Evolutionary conservation across 441 rosid species (phyloP), one percentile per base, ranked within the genome.

Genomic region (Corymbia calophylla): DNA sequence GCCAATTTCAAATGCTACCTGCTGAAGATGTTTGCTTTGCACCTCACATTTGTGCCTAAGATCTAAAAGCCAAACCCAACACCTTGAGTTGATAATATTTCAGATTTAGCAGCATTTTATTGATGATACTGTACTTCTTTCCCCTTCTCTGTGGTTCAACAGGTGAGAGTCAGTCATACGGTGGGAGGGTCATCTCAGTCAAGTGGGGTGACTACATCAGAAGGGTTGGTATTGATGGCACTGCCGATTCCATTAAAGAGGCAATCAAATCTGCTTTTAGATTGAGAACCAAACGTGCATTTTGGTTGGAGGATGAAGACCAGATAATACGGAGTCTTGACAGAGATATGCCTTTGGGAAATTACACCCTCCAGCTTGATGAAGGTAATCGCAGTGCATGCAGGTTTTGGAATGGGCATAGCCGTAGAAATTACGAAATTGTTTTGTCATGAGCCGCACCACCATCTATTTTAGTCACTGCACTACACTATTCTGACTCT

Each of bases 251-350:
- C 90, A 97, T 98, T 92, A 97, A 95, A 93, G 98, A 97, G 90
- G 96, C 99, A 7, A 94, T 97, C 91, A 97, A 93, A 89, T 96
- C 96, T 44, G 96, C 98, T 90, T 97, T 98, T 89, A 93, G 99
- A 86, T 91, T 97, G 89, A 94, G 99, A 92, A 98, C 96, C 5
- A 95, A 93, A 87, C 95, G 98, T 23, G 98, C 98, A 80, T 98
- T 98, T 93, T 98, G 99, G 99, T 90, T 97, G 93, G 99, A 98
- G 94, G 99, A 97, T 93, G 99, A 98, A 93, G 97, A 97, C 87
- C 97, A 95, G 91, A 89, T 97, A 87, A 92, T 96, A 86, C 95
- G 99, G 15, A 91, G 97, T 91, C 96, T 98, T 81, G 99, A 97
- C 91, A 91, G 96, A 92, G 99, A 98, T 91, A 97, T 98, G 99